phyloP scores from a whole-genome alignment of 345 rosid genomes.

The Eutrema japonicum region DNA sequence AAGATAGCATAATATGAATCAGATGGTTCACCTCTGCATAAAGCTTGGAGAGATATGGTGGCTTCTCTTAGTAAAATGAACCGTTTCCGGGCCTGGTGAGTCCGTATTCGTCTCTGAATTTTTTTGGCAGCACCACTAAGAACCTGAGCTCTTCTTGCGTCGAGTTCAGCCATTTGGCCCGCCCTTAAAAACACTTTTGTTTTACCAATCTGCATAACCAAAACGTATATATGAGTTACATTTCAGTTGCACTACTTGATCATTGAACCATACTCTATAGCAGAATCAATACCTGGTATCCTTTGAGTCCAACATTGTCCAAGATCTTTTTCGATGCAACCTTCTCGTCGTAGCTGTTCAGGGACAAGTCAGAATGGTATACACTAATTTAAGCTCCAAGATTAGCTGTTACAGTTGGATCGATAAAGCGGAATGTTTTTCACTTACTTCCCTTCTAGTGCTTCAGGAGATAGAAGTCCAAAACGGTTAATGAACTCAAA shows the following conservation, averaged over 20 bases:
- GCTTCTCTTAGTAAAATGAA: slow-evolving; percentile 73
- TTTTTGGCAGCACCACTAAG: slow-evolving; percentile 82
- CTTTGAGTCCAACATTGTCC: slow-evolving; percentile 84
- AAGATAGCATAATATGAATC: background rate
- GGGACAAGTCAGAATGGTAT: slow-evolving; percentile 27
- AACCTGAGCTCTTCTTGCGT: slow-evolving; percentile 80
- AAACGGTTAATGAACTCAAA: slow-evolving; percentile 88
- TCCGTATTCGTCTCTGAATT: slow-evolving; percentile 76
- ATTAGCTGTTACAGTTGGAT: background rate
- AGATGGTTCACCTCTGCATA: slow-evolving; percentile 64
- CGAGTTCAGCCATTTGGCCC: slow-evolving; percentile 99
- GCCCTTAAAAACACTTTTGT: slow-evolving; percentile 95
- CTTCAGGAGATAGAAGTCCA: slow-evolving; percentile 75
- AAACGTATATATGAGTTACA: slow-evolving; percentile 11
- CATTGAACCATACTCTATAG: background rate
- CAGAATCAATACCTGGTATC: slow-evolving; percentile 66
- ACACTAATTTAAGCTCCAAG: background rate
- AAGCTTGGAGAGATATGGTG: slow-evolving; percentile 58
- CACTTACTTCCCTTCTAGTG: slow-evolving; percentile 85
- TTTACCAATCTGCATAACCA: slow-evolving; percentile 77
- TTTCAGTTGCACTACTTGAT: background rate
- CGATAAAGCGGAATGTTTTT: background rate
- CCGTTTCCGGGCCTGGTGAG: slow-evolving; percentile 70
- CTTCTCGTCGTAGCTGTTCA: slow-evolving; percentile 83
- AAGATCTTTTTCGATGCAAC: slow-evolving; percentile 67